A percentile compares a stretch with the other conserved stretches of the same genome.
These are phyloP conservation scores for Pinus taeda DNA, from an alignment of 75 land plant genomes.

Conservation along the genomic window DNA sequence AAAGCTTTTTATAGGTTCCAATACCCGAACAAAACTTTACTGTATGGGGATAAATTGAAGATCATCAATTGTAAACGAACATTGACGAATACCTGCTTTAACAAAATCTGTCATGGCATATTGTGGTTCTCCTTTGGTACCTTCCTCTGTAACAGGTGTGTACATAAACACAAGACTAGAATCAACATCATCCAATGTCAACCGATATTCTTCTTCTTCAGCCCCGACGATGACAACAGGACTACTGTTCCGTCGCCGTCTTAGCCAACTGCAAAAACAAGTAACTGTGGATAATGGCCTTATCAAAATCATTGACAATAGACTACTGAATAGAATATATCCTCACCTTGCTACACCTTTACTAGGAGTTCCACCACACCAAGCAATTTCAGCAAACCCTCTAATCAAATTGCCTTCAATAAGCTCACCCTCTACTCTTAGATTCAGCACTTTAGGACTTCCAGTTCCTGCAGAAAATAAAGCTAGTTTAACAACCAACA, in stretches of 20 bases:
- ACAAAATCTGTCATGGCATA: conserved; percentile 81
- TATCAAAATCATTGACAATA: not conserved
- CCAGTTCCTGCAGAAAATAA: conserved; percentile 58
- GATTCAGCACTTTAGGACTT: conserved; percentile 72
- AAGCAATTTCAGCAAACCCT: conserved; percentile 83
- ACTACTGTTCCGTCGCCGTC: conserved; percentile 69
- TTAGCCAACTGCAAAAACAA: conserved; percentile 66
- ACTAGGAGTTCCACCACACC: conserved; percentile 98
- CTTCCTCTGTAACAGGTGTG: conserved; percentile 96
- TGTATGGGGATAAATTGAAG: not conserved
- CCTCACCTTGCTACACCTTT: conserved; percentile 83
- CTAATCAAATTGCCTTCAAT: conserved; percentile 70
- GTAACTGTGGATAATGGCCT: not conserved
- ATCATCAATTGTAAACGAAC: not conserved
- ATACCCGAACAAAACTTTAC: not conserved
- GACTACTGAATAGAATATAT: conserved; percentile 2
- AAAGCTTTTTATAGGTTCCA: not conserved
- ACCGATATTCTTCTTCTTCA: conserved; percentile 77
- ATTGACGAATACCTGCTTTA: conserved; percentile 69
- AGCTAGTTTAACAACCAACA: conserved; percentile 4
- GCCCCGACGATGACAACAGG: conserved; percentile 89
- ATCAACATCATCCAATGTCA: conserved; percentile 78
- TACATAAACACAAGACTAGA: conserved; percentile 90
- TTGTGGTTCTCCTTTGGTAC: conserved; percentile 89
- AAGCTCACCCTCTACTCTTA: conserved; percentile 82